phyloP scores from a whole-genome alignment of 139 green algal genomes.

The Pycnococcus provasolii region DNA sequence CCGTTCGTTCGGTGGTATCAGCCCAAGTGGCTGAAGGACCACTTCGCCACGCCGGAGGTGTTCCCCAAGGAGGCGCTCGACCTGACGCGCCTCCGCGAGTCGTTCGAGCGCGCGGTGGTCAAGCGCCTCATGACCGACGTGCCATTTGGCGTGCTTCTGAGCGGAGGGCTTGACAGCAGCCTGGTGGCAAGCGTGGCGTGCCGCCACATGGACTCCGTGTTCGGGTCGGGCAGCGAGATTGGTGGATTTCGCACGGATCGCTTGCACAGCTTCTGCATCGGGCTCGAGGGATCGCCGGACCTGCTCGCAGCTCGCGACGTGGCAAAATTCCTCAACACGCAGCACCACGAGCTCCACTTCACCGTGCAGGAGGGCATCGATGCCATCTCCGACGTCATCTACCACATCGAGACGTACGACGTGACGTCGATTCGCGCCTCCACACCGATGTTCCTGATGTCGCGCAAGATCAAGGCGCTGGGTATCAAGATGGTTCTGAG shows the following conservation, averaged over 20 bases:
- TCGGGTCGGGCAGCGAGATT: slow-evolving; percentile 53
- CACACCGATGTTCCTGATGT: slow-evolving; percentile 92
- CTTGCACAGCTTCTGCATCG: slow-evolving; percentile 84
- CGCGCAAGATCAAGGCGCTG: slow-evolving; percentile 87
- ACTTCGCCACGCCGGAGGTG: too few relatives aligned
- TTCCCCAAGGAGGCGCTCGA: background rate
- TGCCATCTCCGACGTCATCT: slow-evolving; percentile 82
- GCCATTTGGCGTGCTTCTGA: slow-evolving; percentile 84
- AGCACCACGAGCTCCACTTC: slow-evolving; percentile 95
- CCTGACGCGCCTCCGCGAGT: slow-evolving; percentile 2
- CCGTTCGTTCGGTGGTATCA: too few relatives aligned
- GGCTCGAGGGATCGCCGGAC: slow-evolving; percentile 78
- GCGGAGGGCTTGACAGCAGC: slow-evolving; percentile 71
- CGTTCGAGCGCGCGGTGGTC: slow-evolving; percentile 41
- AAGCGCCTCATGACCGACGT: slow-evolving; percentile 96
- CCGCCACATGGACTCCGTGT: slow-evolving; percentile 44
- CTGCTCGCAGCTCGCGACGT: slow-evolving; percentile 73
- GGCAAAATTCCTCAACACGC: slow-evolving; percentile 77
- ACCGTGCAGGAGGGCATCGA: slow-evolving; percentile 53
- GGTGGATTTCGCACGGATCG: slow-evolving; percentile 66
- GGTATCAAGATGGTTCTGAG: slow-evolving; percentile 89
- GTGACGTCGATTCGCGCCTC: slow-evolving; percentile 55
- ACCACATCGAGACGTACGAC: slow-evolving; percentile 69
- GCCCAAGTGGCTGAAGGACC: too few relatives aligned
- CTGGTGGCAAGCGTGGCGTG: slow-evolving; percentile 73